Evolutionary conservation across 176 grass and related monocot species (phyloP), one percentile per base, ranked within the genome.

Genomic region (Phragmites australis): DNA sequence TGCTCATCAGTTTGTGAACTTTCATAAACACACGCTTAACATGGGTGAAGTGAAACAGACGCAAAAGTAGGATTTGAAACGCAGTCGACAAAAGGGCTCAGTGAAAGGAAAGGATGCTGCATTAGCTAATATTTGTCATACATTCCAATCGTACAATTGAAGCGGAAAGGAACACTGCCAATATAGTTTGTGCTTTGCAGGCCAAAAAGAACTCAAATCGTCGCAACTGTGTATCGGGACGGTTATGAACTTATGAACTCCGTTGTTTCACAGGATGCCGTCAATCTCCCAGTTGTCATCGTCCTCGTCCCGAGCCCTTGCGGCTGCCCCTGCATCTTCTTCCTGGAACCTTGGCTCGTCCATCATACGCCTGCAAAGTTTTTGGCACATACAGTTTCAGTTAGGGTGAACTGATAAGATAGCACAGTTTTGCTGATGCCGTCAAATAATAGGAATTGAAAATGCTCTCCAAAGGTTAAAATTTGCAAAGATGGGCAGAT

Each of bases 251-350:
- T 76, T 84, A 67, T 25, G 74, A 82, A 42, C 42, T 48, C 37
- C 42, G 42, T 19, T 45, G 19, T 72, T 85, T 82, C 63, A 93
- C 46, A 90, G 87, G 67, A 93, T 50, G 17, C 83, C 91, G 16
- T 50, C 79, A 73, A 90, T 41, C 14, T 90, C 82, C 91, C 91
- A 90, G 85, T 93, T 93, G 78, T 93, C 91, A 2, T 89, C 53
- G 22, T 83, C 71, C 12, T 93, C 91, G 0, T 93, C 91, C 0
- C 81, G 60, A 71, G 62, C 43, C 58, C 45, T 87, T 23, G 72
- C 42, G 2, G 72, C 71, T 31, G 87, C 81, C 27, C 84, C 91
- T 1, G 72, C 59, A 48, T 89, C 78, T 16, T 87, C 63, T 75
- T 89, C 85, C 6, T 61, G 72, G 74, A 88, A 90, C 76, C 91